Conservation (phyloP, 1,284 basidiomycete genomes). For the Cystobasidium pallidum region DNA sequence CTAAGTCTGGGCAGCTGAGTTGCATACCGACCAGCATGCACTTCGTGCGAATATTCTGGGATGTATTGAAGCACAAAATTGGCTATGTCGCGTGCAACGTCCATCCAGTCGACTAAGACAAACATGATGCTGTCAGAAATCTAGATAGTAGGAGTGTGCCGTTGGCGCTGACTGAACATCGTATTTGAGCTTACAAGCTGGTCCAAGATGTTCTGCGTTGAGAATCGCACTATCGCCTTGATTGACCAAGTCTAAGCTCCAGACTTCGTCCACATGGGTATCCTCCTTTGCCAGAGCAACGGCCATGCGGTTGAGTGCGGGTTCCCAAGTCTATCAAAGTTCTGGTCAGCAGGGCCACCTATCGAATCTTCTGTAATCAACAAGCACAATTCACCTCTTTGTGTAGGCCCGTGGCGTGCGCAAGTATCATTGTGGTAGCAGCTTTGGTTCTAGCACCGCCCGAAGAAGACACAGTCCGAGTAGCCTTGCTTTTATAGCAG, state of each 20-base stretch:
- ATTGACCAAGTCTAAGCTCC: conserved; percentile 74
- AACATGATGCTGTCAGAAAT: neutral
- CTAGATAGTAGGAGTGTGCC: too few relatives aligned
- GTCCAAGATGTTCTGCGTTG: conserved; percentile 64
- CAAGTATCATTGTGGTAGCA: conserved; percentile 67
- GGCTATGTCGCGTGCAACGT: conserved; percentile 70
- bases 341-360: neutral
- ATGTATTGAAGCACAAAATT: conserved; percentile 69
- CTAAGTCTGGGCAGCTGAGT: neutral
- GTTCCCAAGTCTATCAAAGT: conserved; percentile 67
- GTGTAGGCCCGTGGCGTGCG: conserved; percentile 78
- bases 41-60: conserved; percentile 56
- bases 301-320: conserved; percentile 58
- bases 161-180: neutral
- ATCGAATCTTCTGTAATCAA: too few relatives aligned
- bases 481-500: conserved; percentile 15
- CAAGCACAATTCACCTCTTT: conserved; percentile 59
- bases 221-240: conserved; percentile 74
- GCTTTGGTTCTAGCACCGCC: conserved; percentile 1
- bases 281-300: conserved; percentile 57
- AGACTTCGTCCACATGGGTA: conserved; percentile 71
- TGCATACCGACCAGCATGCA: neutral
- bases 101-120: conserved; percentile 67
- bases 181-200: conserved; percentile 47
- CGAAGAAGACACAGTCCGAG: too few relatives aligned